These are phyloP conservation scores for Mycena vitilis DNA, from an alignment of 768 basidiomycete genomes.

Conservation along the genomic window DNA sequence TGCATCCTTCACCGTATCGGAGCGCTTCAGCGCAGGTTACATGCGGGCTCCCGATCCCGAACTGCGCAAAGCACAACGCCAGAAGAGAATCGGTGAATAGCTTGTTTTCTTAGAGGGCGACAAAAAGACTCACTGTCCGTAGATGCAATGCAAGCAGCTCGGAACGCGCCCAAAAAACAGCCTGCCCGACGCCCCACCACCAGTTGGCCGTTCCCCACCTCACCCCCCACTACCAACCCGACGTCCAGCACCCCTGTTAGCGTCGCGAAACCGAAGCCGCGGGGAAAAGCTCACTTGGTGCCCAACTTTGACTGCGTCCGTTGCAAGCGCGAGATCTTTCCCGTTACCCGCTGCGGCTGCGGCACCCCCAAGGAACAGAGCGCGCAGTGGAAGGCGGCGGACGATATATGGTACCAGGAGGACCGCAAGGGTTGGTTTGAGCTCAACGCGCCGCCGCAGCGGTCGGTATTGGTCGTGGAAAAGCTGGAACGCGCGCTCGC, in stretches of 20 bases:
- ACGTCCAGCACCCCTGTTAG: too few species aligned
- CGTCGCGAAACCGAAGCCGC: too few species aligned
- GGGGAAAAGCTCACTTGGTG: too few species aligned
- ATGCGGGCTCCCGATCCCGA: not conserved
- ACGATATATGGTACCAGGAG: not conserved
- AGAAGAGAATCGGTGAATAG: not conserved
- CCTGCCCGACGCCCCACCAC: not conserved
- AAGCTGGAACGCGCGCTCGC: too few species aligned
- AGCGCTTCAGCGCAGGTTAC: not conserved
- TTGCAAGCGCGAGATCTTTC: not conserved
- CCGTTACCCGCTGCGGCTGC: not conserved
- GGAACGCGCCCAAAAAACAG: not conserved
- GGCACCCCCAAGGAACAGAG: not conserved
- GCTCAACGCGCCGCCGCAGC: not conserved
- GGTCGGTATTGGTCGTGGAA: too few species aligned
- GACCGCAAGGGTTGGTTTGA: slow-evolving; percentile 4
- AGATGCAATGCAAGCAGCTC: not conserved
- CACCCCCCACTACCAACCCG: too few species aligned
- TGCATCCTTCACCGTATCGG: too few species aligned
- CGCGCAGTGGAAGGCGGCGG: not conserved
- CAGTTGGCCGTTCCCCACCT: too few species aligned
- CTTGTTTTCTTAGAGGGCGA: not conserved
- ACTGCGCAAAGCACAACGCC: not conserved
- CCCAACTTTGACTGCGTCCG: not conserved
- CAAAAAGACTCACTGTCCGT: not conserved